A percentile compares a stretch with the other conserved stretches of the same genome.
Conservation (phyloP, 2,329 filamentous ascomycete genomes). For the Pseudonectria foliicola region DNA sequence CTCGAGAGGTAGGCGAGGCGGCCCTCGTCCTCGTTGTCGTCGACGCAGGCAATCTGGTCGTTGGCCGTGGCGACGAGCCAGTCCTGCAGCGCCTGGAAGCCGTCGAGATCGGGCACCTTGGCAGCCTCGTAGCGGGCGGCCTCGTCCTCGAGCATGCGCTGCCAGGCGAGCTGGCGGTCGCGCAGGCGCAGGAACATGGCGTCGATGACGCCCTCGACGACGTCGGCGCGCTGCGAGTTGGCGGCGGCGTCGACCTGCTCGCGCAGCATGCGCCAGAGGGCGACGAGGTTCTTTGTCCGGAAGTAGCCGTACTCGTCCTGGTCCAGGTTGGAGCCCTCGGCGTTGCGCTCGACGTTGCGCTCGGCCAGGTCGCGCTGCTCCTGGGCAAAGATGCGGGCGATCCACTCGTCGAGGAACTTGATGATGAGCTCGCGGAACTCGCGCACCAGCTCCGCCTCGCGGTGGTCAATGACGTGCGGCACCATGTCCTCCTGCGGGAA, state of each 20-base stretch:
- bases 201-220: slow-evolving; percentile 91
- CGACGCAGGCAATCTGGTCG: slow-evolving; percentile 97
- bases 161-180: slow-evolving; percentile 76
- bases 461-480: slow-evolving; percentile 84
- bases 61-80: slow-evolving; percentile 97
- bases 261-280: slow-evolving; percentile 95
- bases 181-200: slow-evolving; percentile 89
- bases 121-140: slow-evolving; percentile 61
- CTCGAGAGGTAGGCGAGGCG: slow-evolving; percentile 76
- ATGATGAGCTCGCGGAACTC: slow-evolving; percentile 95
- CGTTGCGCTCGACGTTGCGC: slow-evolving; percentile 65
- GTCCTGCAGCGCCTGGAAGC: slow-evolving; percentile 78
- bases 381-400: slow-evolving; percentile 80
- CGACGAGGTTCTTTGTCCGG: slow-evolving; percentile 82
- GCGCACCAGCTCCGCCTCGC: slow-evolving; percentile 81
- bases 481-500: slow-evolving; percentile 68
- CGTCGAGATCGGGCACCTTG: slow-evolving; percentile 49
- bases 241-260: slow-evolving; percentile 84
- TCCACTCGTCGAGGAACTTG: slow-evolving; percentile 93
- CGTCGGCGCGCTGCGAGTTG: slow-evolving; percentile 78
- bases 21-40: slow-evolving; percentile 74
- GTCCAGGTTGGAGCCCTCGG: slow-evolving; percentile 70
- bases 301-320: slow-evolving; percentile 85
- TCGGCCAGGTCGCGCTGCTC: slow-evolving; percentile 77
- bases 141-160: slow-evolving; percentile 82